Conservation (phyloP, 2,329 filamentous ascomycete genomes). For the Beauveria varroae region DNA sequence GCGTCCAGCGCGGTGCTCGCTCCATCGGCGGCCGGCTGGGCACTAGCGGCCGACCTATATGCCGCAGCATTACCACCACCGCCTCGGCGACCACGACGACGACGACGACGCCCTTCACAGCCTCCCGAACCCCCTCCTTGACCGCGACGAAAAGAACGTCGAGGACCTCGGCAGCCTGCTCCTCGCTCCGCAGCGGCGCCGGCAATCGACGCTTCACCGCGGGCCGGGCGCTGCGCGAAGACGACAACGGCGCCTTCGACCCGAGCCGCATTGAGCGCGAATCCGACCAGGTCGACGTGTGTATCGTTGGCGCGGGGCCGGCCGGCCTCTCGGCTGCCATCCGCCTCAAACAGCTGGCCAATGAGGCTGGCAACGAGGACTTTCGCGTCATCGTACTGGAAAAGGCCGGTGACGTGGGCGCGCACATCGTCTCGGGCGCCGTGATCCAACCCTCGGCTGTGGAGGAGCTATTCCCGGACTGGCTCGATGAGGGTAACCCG, state of each 20-base stretch:
- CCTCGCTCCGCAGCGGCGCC: conserved; percentile 7
- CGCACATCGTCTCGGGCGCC: conserved; percentile 92
- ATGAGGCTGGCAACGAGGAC: conserved; percentile 89
- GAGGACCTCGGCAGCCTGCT: background rate
- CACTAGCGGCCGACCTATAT: conserved; percentile 17
- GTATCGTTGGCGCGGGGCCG: conserved; percentile 93
- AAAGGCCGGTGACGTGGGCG: conserved; percentile 90
- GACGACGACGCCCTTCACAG: conserved; percentile 8
- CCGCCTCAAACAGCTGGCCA: conserved; percentile 88
- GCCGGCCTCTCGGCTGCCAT: conserved; percentile 91
- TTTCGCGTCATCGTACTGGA: conserved; percentile 90
- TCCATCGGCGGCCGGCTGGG: conserved; percentile 23
- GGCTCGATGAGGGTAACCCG: conserved; percentile 83
- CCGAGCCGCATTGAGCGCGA: conserved; percentile 70
- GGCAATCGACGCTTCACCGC: conserved; percentile 30
- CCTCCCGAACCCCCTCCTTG: background rate
- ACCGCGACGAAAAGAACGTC: background rate
- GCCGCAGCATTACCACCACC: conserved; percentile 15
- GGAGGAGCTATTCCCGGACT: conserved; percentile 86
- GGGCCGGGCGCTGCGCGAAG: conserved; percentile 19
- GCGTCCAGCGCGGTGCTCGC: conserved; percentile 30
- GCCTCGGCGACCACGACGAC: conserved; percentile 9
- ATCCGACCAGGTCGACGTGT: conserved; percentile 89
- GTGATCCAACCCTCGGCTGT: conserved; percentile 86
- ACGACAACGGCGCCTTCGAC: conserved; percentile 52